Percentiles rank a stretch among this genome's conserved stretches.
These are phyloP conservation scores for Bolboschoenoplectus hybrid DNA, from an alignment of 202 grass and related monocot species.

Conservation along the genomic window DNA sequence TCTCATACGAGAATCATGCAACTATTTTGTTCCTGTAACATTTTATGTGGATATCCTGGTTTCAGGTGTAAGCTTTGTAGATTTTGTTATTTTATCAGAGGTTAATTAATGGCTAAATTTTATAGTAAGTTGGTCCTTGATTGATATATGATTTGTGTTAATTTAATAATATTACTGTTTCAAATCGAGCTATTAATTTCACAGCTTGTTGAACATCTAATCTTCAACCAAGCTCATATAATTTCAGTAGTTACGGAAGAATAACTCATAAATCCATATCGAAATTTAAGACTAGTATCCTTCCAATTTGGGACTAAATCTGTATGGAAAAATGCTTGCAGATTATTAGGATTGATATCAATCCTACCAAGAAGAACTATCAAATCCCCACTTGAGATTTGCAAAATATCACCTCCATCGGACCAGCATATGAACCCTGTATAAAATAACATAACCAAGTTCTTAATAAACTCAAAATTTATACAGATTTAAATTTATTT, in stretches of 20 bases:
- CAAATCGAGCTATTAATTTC: neutral
- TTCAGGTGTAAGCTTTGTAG: neutral
- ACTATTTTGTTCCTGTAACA: neutral
- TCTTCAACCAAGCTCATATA: slow-evolving; percentile 8
- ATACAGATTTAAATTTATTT: no score
- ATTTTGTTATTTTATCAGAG: neutral
- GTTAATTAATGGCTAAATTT: neutral
- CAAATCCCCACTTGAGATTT: no score
- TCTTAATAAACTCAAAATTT: no score
- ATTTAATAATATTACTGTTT: neutral
- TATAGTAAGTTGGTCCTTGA: neutral
- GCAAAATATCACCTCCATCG: no score
- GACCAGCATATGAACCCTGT: no score
- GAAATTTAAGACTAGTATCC: neutral
- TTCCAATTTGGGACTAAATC: neutral
- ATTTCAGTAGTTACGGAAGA: neutral
- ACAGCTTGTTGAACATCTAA: neutral
- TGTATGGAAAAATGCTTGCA: neutral
- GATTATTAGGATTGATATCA: neutral
- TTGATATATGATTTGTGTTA: neutral
- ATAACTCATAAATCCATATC: neutral
- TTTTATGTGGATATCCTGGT: neutral
- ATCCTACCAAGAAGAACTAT: neutral
- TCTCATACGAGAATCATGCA: neutral
- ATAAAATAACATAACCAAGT: no score